A percentile compares a stretch with the other conserved stretches of the same genome.
Evolutionary conservation across 257 asterid genomes (phyloP).

Genomic region (Echites panduratus): DNA sequence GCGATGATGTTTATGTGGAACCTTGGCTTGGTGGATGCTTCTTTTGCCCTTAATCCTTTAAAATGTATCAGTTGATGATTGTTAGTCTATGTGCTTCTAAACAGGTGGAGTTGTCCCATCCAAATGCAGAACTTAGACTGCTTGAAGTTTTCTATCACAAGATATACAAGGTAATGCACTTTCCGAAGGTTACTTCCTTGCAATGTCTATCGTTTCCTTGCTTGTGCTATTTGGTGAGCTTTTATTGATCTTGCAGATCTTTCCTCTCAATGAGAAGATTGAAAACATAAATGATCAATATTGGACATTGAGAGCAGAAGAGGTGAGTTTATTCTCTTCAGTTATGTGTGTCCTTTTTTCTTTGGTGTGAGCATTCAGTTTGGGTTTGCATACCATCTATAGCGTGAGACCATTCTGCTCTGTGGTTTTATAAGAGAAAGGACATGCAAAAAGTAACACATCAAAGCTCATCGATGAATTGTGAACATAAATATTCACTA

Average conservation of each 20-base stretch:
- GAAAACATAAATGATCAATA: slow-evolving; percentile 91
- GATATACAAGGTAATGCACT: slow-evolving; percentile 39
- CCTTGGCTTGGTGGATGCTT: background rate
- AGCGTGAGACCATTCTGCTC: background rate
- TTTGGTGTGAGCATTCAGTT: no score
- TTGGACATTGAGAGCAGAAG: slow-evolving; percentile 97
- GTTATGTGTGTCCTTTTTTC: background rate
- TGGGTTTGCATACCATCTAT: background rate
- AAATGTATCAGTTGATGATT: background rate
- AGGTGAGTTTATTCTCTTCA: slow-evolving; percentile 42
- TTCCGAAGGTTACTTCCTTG: background rate
- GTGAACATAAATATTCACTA: background rate
- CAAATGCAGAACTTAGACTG: slow-evolving; percentile 45
- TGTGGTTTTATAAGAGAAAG: background rate
- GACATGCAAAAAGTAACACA: background rate
- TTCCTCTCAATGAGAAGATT: slow-evolving; percentile 73
- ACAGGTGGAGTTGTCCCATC: slow-evolving; percentile 49
- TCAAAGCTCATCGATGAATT: background rate
- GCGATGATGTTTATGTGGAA: background rate
- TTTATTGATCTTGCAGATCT: slow-evolving; percentile 49
- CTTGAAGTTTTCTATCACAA: slow-evolving; percentile 53
- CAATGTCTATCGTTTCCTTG: background rate
- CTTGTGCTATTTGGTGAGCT: slow-evolving; percentile 7
- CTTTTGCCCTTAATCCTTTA: background rate
- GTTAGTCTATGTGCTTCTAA: slow-evolving; percentile 11